A percentile compares a stretch with the other conserved stretches of the same genome.
phyloP scores from a whole-genome alignment of 768 basidiomycete genomes.

The Hygrocybe coccinea region DNA sequence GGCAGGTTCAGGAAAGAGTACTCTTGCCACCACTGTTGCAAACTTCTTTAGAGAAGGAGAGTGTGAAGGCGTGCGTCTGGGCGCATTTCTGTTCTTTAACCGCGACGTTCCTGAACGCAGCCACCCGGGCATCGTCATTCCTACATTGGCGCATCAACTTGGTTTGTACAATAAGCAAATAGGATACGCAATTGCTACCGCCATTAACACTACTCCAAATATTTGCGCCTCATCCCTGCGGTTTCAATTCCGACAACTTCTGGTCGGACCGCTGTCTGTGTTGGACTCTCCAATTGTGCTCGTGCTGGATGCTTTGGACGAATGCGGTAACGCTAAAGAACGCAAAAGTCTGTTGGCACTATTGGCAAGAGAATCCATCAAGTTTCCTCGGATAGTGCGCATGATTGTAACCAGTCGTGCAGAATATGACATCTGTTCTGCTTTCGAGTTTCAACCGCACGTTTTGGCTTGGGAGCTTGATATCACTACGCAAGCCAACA shows the following conservation, averaged over 20 bases:
- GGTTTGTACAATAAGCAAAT: conserved; percentile 11
- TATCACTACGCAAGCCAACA: background rate
- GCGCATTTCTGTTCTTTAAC: conserved; percentile 2
- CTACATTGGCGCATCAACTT: conserved; percentile 5
- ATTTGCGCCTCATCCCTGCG: conserved; percentile 11
- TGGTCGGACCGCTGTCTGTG: conserved; percentile 26
- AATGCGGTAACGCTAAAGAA: conserved; percentile 16
- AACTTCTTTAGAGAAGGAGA: too few species aligned
- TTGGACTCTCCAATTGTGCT: too few species aligned
- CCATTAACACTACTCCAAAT: background rate
- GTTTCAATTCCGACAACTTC: conserved; percentile 25
- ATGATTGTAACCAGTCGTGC: conserved; percentile 19
- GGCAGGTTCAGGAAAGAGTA: conserved; percentile 5
- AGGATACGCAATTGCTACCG: conserved; percentile 5
- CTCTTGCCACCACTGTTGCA: conserved; percentile 6
- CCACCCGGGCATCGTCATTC: background rate
- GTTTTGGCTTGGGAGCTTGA: background rate
- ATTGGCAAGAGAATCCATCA: conserved; percentile 9
- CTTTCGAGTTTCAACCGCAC: background rate
- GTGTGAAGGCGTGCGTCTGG: background rate
- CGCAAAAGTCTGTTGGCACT: conserved; percentile 10
- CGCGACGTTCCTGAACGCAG: background rate
- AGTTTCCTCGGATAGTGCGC: conserved; percentile 14
- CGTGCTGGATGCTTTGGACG: conserved; percentile 28
- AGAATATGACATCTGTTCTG: conserved; percentile 12